These are phyloP conservation scores for Dichotomopilus funicola DNA, from an alignment of 2,329 filamentous ascomycete species.

Conservation along the genomic window DNA sequence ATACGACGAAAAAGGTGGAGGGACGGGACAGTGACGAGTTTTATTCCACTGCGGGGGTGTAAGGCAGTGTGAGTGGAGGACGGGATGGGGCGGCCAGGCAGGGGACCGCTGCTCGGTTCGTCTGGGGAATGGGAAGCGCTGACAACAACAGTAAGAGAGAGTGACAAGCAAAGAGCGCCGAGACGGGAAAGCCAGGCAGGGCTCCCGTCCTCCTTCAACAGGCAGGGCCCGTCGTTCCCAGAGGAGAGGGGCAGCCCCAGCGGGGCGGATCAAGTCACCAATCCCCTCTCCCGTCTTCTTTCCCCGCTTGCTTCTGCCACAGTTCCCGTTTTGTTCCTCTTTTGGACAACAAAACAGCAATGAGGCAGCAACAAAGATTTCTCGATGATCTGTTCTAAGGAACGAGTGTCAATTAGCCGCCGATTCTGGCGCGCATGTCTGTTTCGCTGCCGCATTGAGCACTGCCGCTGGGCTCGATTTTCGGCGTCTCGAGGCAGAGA, in stretches of 20 bases:
- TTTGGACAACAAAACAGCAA: too few species aligned
- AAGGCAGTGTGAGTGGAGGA: slow-evolving; percentile 20
- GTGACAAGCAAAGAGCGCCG: slow-evolving; percentile 12
- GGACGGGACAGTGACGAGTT: slow-evolving; percentile 25
- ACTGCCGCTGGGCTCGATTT: too few species aligned
- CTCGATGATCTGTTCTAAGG: too few species aligned
- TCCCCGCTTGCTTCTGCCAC: too few species aligned
- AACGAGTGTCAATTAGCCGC: too few species aligned
- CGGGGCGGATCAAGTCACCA: not conserved
- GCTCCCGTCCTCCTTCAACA: not conserved
- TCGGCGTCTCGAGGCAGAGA: too few species aligned
- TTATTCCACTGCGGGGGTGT: slow-evolving; percentile 25
- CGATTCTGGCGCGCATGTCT: too few species aligned
- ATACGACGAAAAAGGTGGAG: slow-evolving; percentile 23
- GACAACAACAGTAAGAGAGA: not conserved
- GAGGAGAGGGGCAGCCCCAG: slow-evolving; percentile 1
- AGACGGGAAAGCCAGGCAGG: slow-evolving; percentile 7
- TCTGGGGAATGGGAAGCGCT: not conserved
- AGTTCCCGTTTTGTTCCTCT: too few species aligned
- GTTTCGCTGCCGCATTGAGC: too few species aligned
- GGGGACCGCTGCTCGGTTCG: slow-evolving; percentile 15
- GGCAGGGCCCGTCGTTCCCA: slow-evolving; percentile 9
- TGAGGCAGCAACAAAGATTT: too few species aligned
- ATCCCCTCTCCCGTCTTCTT: too few species aligned
- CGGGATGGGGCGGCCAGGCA: slow-evolving; percentile 15